These are phyloP conservation scores for Debaryomyces subglobosus DNA, from an alignment of 1,139 yeast genomes.

Conservation along the genomic window DNA sequence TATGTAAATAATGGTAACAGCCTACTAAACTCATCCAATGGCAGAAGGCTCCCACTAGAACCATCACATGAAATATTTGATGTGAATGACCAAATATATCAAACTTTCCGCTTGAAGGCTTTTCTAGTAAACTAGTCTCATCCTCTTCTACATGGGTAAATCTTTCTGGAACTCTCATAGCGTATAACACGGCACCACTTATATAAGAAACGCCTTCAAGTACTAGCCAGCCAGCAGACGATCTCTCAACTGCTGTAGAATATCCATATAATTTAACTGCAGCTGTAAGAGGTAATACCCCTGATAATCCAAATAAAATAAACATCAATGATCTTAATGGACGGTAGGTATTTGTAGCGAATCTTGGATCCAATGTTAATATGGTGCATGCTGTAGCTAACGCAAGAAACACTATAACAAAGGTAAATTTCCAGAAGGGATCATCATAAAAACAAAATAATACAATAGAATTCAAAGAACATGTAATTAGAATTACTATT, in stretches of 20 bases:
- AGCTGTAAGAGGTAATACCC: conserved; percentile 65
- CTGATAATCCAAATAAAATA: conserved; percentile 79
- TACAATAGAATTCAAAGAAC: conserved; percentile 73
- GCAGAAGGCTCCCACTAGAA: conserved; percentile 77
- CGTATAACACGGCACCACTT: conserved; percentile 78
- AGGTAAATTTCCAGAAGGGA: conserved; percentile 40
- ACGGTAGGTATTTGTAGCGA: conserved; percentile 71
- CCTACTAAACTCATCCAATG: conserved; percentile 71
- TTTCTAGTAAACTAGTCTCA: conserved; percentile 17
- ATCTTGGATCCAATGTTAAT: conserved; percentile 66
- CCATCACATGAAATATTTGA: conserved; percentile 83
- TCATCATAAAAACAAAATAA: conserved; percentile 67
- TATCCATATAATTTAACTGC: conserved; percentile 45
- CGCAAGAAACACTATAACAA: conserved; percentile 50
- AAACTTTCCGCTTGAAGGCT: conserved; percentile 40
- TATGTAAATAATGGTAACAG: conserved; percentile 58
- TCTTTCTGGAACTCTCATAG: conserved; percentile 77
- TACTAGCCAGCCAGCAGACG: conserved; percentile 63
- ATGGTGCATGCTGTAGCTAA: conserved; percentile 67
- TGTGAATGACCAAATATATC: conserved; percentile 85
- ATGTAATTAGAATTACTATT: conserved; percentile 72
- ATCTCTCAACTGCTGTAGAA: conserved; percentile 48
- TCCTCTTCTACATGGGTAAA: conserved; percentile 56
- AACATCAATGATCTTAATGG: conserved; percentile 79
- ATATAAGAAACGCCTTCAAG: conserved; percentile 76